Base-by-base conservation (phyloP, 371 early-diverging fungal genomes). In the Saksenaea vasiformis region DNA sequence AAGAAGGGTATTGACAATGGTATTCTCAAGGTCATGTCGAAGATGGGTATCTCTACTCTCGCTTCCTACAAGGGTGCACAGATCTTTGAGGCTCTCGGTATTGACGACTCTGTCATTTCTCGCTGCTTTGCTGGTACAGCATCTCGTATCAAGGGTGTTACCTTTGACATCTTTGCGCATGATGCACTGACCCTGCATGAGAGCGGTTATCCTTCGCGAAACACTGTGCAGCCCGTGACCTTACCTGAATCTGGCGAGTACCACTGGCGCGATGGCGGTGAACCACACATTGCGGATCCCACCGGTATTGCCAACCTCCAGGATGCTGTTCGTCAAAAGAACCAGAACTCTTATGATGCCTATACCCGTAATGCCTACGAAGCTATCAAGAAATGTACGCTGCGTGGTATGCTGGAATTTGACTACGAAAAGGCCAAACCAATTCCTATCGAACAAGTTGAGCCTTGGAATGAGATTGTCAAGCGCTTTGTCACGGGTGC, bases 21-120 rank as follows among this genome's bases (percentile, higher is more conserved):
- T 71, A 93, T 98, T 72, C 80, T 88, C 56, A 97, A 98, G 79
- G 98, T 97, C 65, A 97, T 97, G 97, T 95, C 96, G 74, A 98
- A 98, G 87, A 98, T 98, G 98, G 98, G 98, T 68, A 96, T 98
- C 58, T 96, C 97, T 15, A 97, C 98, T 10, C 78, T 98, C 63
- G 96, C 97, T 72, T 92, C 92, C 31, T 98, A 98, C 86, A 97
- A 97, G 81, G 98, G 97, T 59, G 97, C 98, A 8, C 97, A 98
- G 84, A 96, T 96, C 68, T 97, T 98, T 76, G 98, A 98, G 76
- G 95, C 96, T 24, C 87, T 98, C 24, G 98, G 98, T 66, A 72
- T 98, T 5, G 93, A 94, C 60, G 85, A 89, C 55, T 82, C 90
- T 27, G 96, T 98, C 54, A 90, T 98, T 60, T 85, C 87, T 26